Evolutionary conservation across 768 basidiomycete species (phyloP), one percentile per base, ranked within the genome.

Genomic region (Goffeauzyma gilvescens): DNA sequence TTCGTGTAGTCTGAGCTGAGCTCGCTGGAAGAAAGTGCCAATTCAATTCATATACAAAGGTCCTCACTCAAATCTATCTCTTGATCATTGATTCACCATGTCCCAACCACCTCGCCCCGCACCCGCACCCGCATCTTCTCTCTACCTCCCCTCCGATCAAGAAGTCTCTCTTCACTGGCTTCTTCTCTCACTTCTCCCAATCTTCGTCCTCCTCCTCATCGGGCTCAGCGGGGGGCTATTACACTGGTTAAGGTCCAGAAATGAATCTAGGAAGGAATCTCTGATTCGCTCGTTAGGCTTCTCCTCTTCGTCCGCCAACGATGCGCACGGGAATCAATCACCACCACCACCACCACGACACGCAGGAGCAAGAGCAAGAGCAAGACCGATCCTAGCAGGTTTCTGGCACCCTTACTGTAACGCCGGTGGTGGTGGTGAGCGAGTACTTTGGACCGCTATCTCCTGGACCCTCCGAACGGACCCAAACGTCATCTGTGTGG

Each of bases 331-430:
- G 14, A 26, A 10, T 15, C 22, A 23, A 32, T 6, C 20, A 8
- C 6, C 14, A 4, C 14, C 4, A n/a, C 14, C 25, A 24, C 20
- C 17, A 13, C 6, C 17, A 21, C 41, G 2, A 23, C 41, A 4
- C 23, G 24, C 5, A 7, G 33, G n/a, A 8, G 42, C 14, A 43
- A 43, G 12, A 15, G 42, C 14, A 43, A 43, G 25, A 39, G 10
- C 5, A 23, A 18, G 32, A 31, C 44, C 44, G 30, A 35, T 52
- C 34, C 63, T 87, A 15, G 67, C 87, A 2, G 87, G 81, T 0
- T 80, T 89, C 66, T 90, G 93, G 59, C 89, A 96, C 67, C 89
- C 89, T 0, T 96, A 89, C 60, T 96, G 90, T 57, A 93, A 96
- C 70, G 87, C 89, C 27, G 89, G 90, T 0, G 90, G 90, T 9